phyloP scores from a whole-genome alignment of 495 filamentous ascomycete species.

The Alectoria sarmentosa region DNA sequence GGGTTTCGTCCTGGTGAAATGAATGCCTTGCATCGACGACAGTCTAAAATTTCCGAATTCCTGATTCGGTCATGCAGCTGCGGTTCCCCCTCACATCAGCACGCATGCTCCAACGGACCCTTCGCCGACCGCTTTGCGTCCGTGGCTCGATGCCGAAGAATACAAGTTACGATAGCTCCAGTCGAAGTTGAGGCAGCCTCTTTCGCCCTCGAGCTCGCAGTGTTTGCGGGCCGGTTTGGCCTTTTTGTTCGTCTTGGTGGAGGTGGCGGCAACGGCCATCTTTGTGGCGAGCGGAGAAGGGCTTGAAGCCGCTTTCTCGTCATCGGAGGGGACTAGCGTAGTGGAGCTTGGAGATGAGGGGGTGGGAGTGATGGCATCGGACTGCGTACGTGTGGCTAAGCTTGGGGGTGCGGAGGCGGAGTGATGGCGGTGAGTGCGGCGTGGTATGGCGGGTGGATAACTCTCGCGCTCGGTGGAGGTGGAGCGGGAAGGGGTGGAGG shows the following conservation, averaged over 20 bases:
- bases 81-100: slow-evolving; percentile 17
- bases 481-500: slow-evolving; percentile 22
- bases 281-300: neutral
- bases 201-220: neutral
- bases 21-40: too few species aligned
- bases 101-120: slow-evolving; percentile 7
- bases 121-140: slow-evolving; percentile 3
- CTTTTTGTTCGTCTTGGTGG: neutral
- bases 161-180: slow-evolving; percentile 16
- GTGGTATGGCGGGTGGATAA: neutral
- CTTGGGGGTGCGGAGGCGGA: neutral
- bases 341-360: neutral
- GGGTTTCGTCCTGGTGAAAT: too few species aligned
- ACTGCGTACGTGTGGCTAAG: neutral
- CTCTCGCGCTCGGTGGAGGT: neutral
- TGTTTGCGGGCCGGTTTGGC: neutral
- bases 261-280: neutral
- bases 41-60: too few species aligned
- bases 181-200: slow-evolving; percentile 8
- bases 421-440: neutral
- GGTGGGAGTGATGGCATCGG: neutral
- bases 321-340: neutral
- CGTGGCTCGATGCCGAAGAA: slow-evolving; percentile 1
- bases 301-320: neutral
- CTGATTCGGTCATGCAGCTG: too few species aligned